phyloP scores from a whole-genome alignment of 345 rosid species.

The Gynandropsis gynandra region DNA sequence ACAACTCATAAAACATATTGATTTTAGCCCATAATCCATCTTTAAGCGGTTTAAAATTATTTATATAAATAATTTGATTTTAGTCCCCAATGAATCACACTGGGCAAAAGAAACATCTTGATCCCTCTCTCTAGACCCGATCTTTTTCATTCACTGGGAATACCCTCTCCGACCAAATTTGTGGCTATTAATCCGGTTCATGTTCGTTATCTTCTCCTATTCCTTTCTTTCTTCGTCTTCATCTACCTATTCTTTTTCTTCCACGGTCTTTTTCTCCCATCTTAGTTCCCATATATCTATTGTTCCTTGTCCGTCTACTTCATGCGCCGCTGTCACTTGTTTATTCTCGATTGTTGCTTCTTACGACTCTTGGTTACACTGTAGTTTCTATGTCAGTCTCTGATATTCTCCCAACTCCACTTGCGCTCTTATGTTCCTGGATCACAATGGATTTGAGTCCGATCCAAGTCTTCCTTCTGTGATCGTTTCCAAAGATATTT shows the following conservation, averaged over 20 bases:
- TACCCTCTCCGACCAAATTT: conserved; percentile 29
- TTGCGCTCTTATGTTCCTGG: conserved; percentile 70
- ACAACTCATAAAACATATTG: too few species aligned
- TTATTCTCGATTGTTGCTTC: conserved; percentile 79
- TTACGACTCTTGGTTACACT: conserved; percentile 45
- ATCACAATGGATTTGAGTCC: conserved; percentile 26
- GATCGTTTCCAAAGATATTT: conserved; percentile 48
- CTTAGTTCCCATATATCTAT: conserved; percentile 25
- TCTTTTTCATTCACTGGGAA: conserved; percentile 17
- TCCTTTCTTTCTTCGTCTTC: conserved; percentile 35
- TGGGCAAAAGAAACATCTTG: conserved; percentile 27
- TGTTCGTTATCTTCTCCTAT: conserved; percentile 42
- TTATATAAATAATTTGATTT: too few species aligned
- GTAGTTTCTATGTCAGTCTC: conserved; percentile 58
- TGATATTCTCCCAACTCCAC: conserved; percentile 60
- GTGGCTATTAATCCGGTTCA: conserved; percentile 33
- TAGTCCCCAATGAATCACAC: conserved; percentile 22
- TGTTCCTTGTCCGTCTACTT: conserved; percentile 16
- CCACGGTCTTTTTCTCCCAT: conserved; percentile 18
- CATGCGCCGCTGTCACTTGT: conserved; percentile 51
- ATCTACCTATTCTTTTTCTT: conserved; percentile 39
- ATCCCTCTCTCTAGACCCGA: conserved; percentile 17
- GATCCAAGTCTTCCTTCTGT: conserved; percentile 51
- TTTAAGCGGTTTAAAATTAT: too few species aligned
- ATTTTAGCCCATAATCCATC: too few species aligned